Evolutionary conservation across 192 early-diverging fungal species (phyloP).

Genomic region (Entomortierella beljakovae): DNA sequence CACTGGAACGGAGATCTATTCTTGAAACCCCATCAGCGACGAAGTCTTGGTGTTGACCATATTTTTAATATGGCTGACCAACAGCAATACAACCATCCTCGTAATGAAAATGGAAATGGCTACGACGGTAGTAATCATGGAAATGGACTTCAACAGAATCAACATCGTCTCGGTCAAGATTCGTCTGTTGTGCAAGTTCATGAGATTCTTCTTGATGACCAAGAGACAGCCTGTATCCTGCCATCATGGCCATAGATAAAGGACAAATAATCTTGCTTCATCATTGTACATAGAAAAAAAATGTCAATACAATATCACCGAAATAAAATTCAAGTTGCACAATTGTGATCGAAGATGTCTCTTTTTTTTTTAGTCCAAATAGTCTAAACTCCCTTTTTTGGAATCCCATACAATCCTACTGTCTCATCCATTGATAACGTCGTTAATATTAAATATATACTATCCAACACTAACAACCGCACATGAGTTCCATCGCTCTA

Average conservation of each 20-base stretch:
- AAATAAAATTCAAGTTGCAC: no score
- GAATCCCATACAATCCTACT: no score
- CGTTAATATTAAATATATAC: no score
- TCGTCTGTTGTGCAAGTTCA: conserved; percentile 23
- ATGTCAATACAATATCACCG: no score
- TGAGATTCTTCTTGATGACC: conserved; percentile 41
- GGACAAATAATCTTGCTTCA: neutral
- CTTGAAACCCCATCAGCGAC: conserved; percentile 48
- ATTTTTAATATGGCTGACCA: conserved; percentile 17
- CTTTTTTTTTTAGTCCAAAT: no score
- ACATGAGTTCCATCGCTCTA: no score
- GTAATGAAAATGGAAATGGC: conserved; percentile 6
- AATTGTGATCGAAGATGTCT: no score
- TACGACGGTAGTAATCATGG: neutral
- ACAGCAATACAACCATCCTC: conserved; percentile 7
- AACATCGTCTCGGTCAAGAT: conserved; percentile 21
- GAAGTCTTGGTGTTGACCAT: conserved; percentile 37
- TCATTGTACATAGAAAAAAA: neutral
- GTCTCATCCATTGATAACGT: no score
- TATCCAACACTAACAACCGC: no score
- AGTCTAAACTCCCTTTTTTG: no score
- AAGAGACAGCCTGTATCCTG: conserved; percentile 39
- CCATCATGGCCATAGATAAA: conserved; percentile 25
- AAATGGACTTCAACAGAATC: conserved; percentile 18
- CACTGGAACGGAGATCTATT: conserved; percentile 53